Conservation (phyloP, 768 basidiomycete genomes). For the Amanita pseudoporphyria region DNA sequence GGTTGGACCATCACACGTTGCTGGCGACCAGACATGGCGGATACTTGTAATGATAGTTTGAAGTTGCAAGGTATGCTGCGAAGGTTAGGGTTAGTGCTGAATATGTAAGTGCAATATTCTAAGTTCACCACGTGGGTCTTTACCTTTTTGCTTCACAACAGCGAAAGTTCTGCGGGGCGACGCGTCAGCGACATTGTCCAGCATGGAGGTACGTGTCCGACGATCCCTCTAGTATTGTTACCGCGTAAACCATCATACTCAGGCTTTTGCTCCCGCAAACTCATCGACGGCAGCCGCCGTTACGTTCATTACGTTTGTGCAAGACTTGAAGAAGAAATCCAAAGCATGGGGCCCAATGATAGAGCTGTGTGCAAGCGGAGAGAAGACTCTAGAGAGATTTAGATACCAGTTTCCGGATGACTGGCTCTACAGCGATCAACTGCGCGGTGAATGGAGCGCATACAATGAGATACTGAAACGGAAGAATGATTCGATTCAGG, state of each 20-base stretch:
- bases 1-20: conserved; percentile 99
- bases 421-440: conserved; percentile 97
- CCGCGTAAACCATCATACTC: not conserved
- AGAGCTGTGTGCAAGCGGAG: conserved; percentile 87
- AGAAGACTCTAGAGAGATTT: conserved; percentile 95
- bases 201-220: conserved; percentile 18
- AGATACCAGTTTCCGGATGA: conserved; percentile 95
- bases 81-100: conserved; percentile 18
- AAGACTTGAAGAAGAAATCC: conserved; percentile 96
- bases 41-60: conserved; percentile 3
- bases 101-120: too few species aligned
- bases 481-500: conserved; percentile 97
- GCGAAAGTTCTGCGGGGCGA: conserved; percentile 11
- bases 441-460: conserved; percentile 96
- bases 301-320: conserved; percentile 98
- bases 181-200: conserved; percentile 17
- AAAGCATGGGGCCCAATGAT: conserved; percentile 97
- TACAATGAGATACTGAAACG: conserved; percentile 97
- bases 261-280: conserved; percentile 69
- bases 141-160: conserved; percentile 8
- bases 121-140: conserved; percentile 14
- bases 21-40: conserved; percentile 82
- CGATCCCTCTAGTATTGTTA: too few species aligned
- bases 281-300: conserved; percentile 98
- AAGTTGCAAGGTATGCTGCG: conserved; percentile 8